These are phyloP conservation scores for Excoecaria cochinchinensis DNA, from an alignment of 345 rosid species.

Conservation along the genomic window DNA sequence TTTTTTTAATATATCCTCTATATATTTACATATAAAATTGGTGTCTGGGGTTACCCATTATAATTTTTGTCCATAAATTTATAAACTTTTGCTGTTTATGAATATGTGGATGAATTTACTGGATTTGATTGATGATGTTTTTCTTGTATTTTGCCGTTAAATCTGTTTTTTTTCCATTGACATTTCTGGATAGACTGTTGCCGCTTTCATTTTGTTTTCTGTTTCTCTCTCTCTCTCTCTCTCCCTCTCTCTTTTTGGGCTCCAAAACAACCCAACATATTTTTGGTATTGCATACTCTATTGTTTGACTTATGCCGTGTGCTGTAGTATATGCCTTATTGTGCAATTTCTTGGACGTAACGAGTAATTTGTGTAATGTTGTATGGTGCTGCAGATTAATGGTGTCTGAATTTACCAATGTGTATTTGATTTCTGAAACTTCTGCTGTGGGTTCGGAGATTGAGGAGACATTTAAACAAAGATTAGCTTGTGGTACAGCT, in stretches of 20 bases:
- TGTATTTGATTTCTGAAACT: constrained; percentile 55
- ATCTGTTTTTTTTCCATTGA: neutral
- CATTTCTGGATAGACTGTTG: neutral
- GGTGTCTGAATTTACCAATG: constrained; percentile 60
- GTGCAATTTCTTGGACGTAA: constrained; percentile 3
- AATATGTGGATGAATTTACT: constrained; percentile 7
- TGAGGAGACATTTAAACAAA: constrained; percentile 39
- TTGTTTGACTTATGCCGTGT: neutral
- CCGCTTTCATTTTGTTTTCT: neutral
- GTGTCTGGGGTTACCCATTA: neutral
- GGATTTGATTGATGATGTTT: constrained; percentile 10
- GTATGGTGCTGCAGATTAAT: constrained; percentile 56
- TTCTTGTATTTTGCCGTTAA: constrained; percentile 6
- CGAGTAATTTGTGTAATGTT: neutral
- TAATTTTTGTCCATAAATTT: constrained; percentile 2
- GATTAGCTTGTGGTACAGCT: constrained; percentile 31
- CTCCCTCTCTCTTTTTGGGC: neutral
- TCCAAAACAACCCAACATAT: neutral
- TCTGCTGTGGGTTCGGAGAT: constrained; percentile 46
- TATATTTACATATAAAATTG: too few relatives aligned
- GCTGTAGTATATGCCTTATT: neutral
- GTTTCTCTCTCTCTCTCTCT: neutral
- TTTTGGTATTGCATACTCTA: too few relatives aligned
- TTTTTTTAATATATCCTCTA: too few relatives aligned
- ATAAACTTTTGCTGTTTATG: neutral